A percentile compares a stretch with the other conserved stretches of the same genome.
Conservation (phyloP, 1,139 yeast genomes). For the Hanseniaspora uvarum region DNA sequence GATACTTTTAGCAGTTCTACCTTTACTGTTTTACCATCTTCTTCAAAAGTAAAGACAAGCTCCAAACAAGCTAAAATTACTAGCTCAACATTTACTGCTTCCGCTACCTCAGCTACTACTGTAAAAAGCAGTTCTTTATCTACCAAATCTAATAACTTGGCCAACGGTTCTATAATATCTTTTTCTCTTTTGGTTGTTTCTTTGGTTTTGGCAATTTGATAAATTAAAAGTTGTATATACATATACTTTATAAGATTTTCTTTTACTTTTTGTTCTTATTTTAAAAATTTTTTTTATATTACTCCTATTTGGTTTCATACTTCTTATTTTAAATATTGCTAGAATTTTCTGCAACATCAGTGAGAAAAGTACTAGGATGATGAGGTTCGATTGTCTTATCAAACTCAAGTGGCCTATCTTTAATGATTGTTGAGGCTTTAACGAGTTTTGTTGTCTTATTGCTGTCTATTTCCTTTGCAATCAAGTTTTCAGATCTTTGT, state of each 20-base stretch:
- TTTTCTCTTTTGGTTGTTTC: neutral
- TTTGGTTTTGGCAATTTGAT: neutral
- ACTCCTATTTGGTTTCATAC: too few species aligned
- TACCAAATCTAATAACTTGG: neutral
- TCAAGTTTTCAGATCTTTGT: too few species aligned
- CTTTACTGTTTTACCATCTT: neutral
- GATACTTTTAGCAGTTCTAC: too few species aligned
- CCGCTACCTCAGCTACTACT: neutral
- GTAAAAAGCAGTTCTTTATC: slow-evolving; percentile 14
- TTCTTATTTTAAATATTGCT: neutral
- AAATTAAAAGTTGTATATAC: neutral
- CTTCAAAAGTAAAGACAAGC: neutral
- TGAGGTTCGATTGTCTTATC: neutral
- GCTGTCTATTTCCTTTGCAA: neutral
- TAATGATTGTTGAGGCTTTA: neutral
- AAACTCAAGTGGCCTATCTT: neutral
- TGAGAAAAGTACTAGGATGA: too few species aligned
- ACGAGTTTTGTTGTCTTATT: neutral
- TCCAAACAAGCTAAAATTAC: neutral
- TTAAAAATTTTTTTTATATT: too few species aligned
- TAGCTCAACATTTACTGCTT: neutral
- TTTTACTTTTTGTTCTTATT: neutral
- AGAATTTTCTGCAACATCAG: neutral
- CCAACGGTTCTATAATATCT: neutral
- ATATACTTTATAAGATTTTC: neutral